Evolutionary conservation across 306 rosid genomes (phyloP), one percentile per base, ranked within the genome.

Genomic region (Lathyrus tuberosus): DNA sequence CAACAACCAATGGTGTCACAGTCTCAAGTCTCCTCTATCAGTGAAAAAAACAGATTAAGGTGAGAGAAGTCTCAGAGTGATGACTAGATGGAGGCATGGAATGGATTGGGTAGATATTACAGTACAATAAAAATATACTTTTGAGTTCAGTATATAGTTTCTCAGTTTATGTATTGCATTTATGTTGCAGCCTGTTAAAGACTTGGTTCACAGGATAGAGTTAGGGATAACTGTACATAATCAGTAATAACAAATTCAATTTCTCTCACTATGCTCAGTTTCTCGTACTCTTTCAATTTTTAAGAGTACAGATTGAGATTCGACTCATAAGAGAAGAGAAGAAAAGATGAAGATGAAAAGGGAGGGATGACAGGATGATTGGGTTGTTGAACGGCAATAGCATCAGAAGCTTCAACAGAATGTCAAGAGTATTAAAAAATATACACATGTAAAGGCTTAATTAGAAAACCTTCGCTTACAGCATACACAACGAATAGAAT

Each of bases 401-500:
- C 40, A 38, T 24, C 38, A 28, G 58, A 38, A 58, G 53, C 69
- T 44, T 75, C 69, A 20, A 75, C 41, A 67, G 33, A 44, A 58
- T 49, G 63, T 57, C 66, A 18, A 7, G 37, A 59, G 24, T 24
- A 75, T 75, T 37, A 44, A 31, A 43, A 64, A 56, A 17, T 17
- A 18, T 56, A 58, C n/a, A 66, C 10, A 37, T 43, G 15, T 57
- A 51, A 66, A 75, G 67, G 18, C 51, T 66, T 68, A 24, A 49
- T 15, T 18, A 11, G 10, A 59, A 8, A 61, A 42, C 35, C 38
- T 33, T 33, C 38, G 38, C 6, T 42, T 35, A 35, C 43, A 72
- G 35, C 10, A 67, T 30, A 61, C 59, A 78, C 33, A 52, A 67
- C 15, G 38, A 64, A 42, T 52, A 53, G 15, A 68, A 67, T 79